phyloP scores from a whole-genome alignment of 345 rosid genomes.

The Heritiera littoralis region DNA sequence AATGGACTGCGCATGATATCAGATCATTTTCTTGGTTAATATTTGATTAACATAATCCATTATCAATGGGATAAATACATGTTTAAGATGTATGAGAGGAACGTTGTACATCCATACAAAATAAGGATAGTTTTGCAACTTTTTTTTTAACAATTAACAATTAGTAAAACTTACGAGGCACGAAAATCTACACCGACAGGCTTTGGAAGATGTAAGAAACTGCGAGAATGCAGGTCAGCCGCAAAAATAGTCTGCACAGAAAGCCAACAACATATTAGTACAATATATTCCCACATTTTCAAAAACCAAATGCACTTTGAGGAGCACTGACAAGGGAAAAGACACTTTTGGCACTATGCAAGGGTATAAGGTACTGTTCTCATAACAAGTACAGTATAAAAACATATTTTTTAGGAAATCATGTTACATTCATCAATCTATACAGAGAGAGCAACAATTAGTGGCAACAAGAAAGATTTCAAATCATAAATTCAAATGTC shows the following conservation, averaged over 20 bases:
- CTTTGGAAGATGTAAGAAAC: slow-evolving; percentile 85
- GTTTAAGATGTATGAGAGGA: slow-evolving; percentile 1
- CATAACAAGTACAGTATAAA: not conserved
- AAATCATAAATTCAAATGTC: not conserved
- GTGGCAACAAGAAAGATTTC: slow-evolving; percentile 2
- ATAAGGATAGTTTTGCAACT: not conserved
- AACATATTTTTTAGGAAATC: not conserved
- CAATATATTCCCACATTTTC: not conserved
- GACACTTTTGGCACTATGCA: not conserved
- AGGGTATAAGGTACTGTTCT: not conserved
- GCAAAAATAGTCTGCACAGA: slow-evolving; percentile 80
- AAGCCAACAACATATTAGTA: slow-evolving; percentile 17
- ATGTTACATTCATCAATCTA: not conserved
- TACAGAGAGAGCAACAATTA: not conserved
- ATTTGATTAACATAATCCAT: not conserved
- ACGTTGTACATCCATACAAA: not conserved
- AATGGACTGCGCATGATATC: not conserved
- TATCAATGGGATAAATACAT: not conserved
- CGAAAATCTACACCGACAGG: slow-evolving; percentile 93
- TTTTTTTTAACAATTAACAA: not conserved
- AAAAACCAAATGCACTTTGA: slow-evolving; percentile 7
- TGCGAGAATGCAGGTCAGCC: slow-evolving; percentile 81
- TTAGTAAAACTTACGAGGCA: slow-evolving; percentile 68
- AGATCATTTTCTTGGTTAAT: not conserved
- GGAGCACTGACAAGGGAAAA: not conserved